Base-by-base conservation (phyloP, 306 rosid species). In the Medicago lupulina region DNA sequence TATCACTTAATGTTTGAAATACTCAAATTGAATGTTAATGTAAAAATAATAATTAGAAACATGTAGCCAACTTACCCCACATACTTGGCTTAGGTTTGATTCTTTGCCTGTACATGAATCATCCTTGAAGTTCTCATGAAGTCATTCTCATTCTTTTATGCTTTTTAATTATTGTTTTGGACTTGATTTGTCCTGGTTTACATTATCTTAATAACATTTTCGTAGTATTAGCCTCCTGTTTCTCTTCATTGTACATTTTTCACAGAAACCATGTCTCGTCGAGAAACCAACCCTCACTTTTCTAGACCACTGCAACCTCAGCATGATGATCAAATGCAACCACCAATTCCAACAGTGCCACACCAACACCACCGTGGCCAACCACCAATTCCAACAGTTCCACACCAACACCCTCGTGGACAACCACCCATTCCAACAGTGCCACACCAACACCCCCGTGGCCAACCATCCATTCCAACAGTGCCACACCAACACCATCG, bases 281-380 rank as follows among this genome's bases (percentile, higher is more conserved):
- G 46, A 28, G 98, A 95, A 73, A 78, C 87, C 81, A 95, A 95
- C 80, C 97, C 93, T 67, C 91, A 95, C 79, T 92, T 92, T 43
- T 51, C 63, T 15, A 73, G 85, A 53, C 86, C 93, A 8, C 21
- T 44, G 21, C 79, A 9, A 2, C 79, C 80, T 11, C 81, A 51
- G 9, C 59, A 9, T 25, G 77, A 23, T 38, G 86, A 73, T 34
- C 50, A 31, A 23, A 75, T 67, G 10, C 81, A 18, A n/a, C 71
- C 74, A 66, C 61, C 60, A 17, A 54, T 47, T 38, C 58, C 87
- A 16, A 16, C 6, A 25, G 64, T n/a, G 64, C 81, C 67, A 63
- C 75, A 6, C 49, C 49, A 47, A 25, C 50, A 70, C 14, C 43
- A 28, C 39, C 75, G 60, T 12, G 75, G 75, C 74, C 72, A 65